Base-by-base conservation (phyloP, 163 green algal genomes). In the Scenedesmus sp. region DNA sequence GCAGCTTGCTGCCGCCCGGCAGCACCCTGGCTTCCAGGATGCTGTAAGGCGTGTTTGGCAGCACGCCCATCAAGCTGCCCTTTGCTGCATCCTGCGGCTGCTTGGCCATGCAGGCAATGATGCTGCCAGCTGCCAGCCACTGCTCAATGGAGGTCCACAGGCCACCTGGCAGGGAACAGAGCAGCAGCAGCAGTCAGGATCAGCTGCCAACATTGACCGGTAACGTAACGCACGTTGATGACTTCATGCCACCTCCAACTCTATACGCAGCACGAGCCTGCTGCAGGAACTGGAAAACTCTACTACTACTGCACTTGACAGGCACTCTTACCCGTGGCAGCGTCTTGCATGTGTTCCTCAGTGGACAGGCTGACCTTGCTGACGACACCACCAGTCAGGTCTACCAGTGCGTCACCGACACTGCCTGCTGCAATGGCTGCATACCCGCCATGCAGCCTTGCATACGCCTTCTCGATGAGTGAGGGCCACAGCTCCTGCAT, bases 401-500 rank as follows among this genome's bases (percentile, higher is more conserved):
- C 88, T 1, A 91, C 88, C 59, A 91, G 76, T 9, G 59, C 76
- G 16, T 91, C 56, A 20, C 55, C 74, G 54, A 77, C 55, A 60
- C n/a, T 76, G 55, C 87, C 73, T 46, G 13, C 4, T 56, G 59
- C n/a, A 15, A 91, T 20, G 15, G 88, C 76, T 59, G 88, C 15
- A 64, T 87, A 91, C 6, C 88, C 74, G 4, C 76, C 74, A 79
- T 91, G 88, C 5, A 97, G 91, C 94, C 96, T 96, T 2, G 96
- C 96, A 79, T 97, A 97, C 16, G 94, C 96, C 93, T 97, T 97
- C 91, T 97, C 95, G 26, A 97, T 83, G 26, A 97, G 92, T 12
- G 90, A 93, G 12, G 94, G 93, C 96, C 96, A 97, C 88, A 97
- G 93, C 93, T 97, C 95, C n/a, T 94, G 93, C 56, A 90, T 86